phyloP scores from a whole-genome alignment of 345 rosid genomes.

The Melaleuca alternifolia region DNA sequence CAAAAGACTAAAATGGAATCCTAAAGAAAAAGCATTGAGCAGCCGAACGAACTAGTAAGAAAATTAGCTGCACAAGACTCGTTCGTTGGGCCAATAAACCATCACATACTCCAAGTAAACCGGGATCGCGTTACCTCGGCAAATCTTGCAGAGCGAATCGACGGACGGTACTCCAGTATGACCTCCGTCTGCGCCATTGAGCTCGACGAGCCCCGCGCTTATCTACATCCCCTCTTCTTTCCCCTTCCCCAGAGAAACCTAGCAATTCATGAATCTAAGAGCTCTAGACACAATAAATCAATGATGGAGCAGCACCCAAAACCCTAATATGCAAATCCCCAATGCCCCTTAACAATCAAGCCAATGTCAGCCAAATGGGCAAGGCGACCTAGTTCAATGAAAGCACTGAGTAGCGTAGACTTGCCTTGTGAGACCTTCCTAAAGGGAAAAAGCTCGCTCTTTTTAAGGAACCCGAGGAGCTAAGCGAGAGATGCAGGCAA shows the following conservation, averaged over 20 bases:
- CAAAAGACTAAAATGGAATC: too few species aligned
- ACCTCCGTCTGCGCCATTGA: slow-evolving; percentile 55
- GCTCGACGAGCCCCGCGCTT: slow-evolving; percentile 16
- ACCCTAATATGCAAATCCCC: not conserved
- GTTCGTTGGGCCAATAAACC: too few species aligned
- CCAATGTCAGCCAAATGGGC: not conserved
- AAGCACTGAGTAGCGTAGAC: not conserved
- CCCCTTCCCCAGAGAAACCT: not conserved
- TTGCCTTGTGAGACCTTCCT: not conserved
- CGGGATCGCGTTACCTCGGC: slow-evolving; percentile 82
- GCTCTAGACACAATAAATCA: not conserved
- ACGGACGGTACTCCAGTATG: slow-evolving; percentile 55
- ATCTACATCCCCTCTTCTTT: too few species aligned
- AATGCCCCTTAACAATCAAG: not conserved
- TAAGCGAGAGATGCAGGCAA: not conserved
- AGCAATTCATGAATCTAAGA: not conserved
- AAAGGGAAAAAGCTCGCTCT: not conserved
- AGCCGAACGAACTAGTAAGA: too few species aligned
- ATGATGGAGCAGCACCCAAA: not conserved
- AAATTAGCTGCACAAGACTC: too few species aligned
- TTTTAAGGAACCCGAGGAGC: not conserved
- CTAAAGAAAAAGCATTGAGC: too few species aligned
- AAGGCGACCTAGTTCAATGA: not conserved
- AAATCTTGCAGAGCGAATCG: slow-evolving; percentile 60
- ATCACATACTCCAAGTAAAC: slow-evolving; percentile 2